Conservation (phyloP, 192 early-diverging fungal species). For the Backusella mclennaniae region DNA sequence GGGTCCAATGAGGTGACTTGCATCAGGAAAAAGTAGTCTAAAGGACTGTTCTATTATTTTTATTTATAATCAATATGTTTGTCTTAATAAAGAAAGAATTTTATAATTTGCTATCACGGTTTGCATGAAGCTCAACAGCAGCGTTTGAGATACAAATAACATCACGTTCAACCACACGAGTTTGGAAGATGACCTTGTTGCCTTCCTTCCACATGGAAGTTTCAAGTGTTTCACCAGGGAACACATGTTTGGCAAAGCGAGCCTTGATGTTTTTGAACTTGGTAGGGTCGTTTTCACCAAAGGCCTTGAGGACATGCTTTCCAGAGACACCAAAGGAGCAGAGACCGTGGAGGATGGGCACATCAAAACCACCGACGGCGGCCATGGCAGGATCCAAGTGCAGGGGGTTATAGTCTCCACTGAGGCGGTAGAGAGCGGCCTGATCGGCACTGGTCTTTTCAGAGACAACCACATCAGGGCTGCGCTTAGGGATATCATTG, state of each 20-base stretch:
- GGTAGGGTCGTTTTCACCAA: conserved; percentile 65
- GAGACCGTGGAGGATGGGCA: conserved; percentile 96
- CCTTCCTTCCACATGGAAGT: conserved; percentile 97
- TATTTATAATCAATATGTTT: not conserved
- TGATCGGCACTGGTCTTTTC: conserved; percentile 90
- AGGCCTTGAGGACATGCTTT: conserved; percentile 82
- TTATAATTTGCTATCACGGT: conserved; percentile 28
- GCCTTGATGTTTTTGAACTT: conserved; percentile 86
- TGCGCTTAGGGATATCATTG: conserved; percentile 79
- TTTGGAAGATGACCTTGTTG: conserved; percentile 89
- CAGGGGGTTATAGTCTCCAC: conserved; percentile 95
- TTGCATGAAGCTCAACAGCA: conserved; percentile 71
- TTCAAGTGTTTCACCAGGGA: conserved; percentile 96
- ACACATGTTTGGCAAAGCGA: conserved; percentile 84
- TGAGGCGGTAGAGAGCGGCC: conserved; percentile 92
- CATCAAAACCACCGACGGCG: conserved; percentile 91
- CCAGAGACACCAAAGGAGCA: conserved; percentile 89
- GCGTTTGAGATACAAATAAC: conserved; percentile 87
- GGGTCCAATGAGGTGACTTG: not conserved
- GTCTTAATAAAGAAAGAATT: not conserved
- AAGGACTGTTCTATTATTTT: not conserved
- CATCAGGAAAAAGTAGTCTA: not conserved
- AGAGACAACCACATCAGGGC: conserved; percentile 77
- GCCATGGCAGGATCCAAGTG: conserved; percentile 97
- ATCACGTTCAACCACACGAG: conserved; percentile 91